These are phyloP conservation scores for Verticillium dahliae DNA, from an alignment of 2,329 filamentous ascomycete genomes.

Conservation along the genomic window DNA sequence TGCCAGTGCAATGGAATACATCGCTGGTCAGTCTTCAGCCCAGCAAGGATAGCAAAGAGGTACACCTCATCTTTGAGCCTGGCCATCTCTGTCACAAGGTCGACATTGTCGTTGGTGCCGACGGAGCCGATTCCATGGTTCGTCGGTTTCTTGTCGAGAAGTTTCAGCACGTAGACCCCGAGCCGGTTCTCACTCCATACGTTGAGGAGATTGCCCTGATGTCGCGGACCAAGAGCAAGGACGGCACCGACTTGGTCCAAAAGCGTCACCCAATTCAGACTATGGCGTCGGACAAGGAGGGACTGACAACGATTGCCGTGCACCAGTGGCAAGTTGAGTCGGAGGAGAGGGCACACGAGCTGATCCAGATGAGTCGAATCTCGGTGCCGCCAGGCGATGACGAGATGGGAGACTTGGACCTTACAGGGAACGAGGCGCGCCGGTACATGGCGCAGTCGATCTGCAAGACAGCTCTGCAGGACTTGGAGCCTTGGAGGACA, in stretches of 20 bases:
- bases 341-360: neutral
- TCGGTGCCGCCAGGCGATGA: neutral
- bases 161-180: neutral
- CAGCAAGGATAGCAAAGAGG: neutral
- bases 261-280: neutral
- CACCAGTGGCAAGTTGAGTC: neutral
- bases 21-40: neutral
- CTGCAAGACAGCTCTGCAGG: neutral
- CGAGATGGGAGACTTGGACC: neutral
- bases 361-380: neutral
- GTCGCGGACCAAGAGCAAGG: neutral
- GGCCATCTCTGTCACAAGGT: neutral
- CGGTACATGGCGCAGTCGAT: neutral
- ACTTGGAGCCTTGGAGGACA: neutral
- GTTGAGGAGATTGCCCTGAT: neutral
- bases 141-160: neutral
- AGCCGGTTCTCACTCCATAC: neutral
- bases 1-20: neutral
- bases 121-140: neutral
- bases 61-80: neutral
- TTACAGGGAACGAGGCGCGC: neutral
- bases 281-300: neutral
- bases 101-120: neutral
- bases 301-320: neutral
- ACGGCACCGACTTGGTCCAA: neutral